Percentiles rank a stretch among this genome's conserved stretches.
Conservation (phyloP, 1,284 basidiomycete species). For the Boletellus deceptivus region DNA sequence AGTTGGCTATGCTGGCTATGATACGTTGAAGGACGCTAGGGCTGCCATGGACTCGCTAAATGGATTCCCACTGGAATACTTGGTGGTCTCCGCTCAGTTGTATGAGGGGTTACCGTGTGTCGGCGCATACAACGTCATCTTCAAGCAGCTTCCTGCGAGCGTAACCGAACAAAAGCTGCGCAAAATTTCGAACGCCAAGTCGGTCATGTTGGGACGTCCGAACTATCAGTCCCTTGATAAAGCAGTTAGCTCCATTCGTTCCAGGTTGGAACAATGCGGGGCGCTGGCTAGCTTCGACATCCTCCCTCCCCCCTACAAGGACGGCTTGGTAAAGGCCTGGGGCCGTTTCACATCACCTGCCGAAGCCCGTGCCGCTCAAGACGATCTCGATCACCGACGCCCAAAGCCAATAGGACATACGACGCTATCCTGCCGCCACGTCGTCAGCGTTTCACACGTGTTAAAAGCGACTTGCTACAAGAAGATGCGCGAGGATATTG, state of each 20-base stretch:
- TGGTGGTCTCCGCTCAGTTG: slow-evolving; percentile 42
- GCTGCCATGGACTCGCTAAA: slow-evolving; percentile 43
- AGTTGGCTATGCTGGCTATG: slow-evolving; percentile 58
- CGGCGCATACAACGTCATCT: slow-evolving; percentile 54
- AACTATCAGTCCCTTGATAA: slow-evolving; percentile 45
- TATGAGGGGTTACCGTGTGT: slow-evolving; percentile 58
- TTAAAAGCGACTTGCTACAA: slow-evolving; percentile 39
- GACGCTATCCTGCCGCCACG: slow-evolving; percentile 47
- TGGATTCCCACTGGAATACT: slow-evolving; percentile 36
- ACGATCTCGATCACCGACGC: slow-evolving; percentile 42
- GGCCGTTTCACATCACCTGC: slow-evolving; percentile 48
- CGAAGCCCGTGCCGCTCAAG: slow-evolving; percentile 50
- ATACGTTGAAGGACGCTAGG: slow-evolving; percentile 44
- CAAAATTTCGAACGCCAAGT: slow-evolving; percentile 45
- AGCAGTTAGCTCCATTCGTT: slow-evolving; percentile 41
- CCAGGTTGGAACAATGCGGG: slow-evolving; percentile 39
- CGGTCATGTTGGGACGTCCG: slow-evolving; percentile 49
- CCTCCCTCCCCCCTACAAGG: slow-evolving; percentile 48
- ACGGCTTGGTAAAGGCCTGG: slow-evolving; percentile 51
- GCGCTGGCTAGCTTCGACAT: slow-evolving; percentile 46
- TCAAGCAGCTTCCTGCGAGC: slow-evolving; percentile 49
- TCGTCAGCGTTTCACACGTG: slow-evolving; percentile 45
- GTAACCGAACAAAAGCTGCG: slow-evolving; percentile 41
- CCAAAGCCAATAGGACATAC: slow-evolving; percentile 43
- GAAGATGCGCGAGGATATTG: slow-evolving; percentile 39